These are phyloP conservation scores for Solidago caesia DNA, from an alignment of 129 eudicot species.

Conservation along the genomic window DNA sequence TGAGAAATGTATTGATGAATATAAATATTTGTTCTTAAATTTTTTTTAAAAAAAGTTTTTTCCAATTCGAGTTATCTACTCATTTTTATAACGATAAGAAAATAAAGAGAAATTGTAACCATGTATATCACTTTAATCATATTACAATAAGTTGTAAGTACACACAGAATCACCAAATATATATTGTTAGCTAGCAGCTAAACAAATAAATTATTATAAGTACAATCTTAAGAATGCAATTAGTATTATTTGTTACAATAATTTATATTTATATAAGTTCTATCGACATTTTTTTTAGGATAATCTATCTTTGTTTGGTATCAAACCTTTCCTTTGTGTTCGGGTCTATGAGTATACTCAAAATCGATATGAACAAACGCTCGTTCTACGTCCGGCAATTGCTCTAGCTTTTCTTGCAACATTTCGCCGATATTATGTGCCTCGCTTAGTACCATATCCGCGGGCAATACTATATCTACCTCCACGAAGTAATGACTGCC, in stretches of 20 bases:
- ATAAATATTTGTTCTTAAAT: no score
- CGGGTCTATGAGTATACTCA: slow-evolving; percentile 80
- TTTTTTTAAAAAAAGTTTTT: no score
- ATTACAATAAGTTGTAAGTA: not conserved
- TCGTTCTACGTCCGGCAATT: slow-evolving; percentile 71
- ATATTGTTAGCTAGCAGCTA: not conserved
- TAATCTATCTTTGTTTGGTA: not conserved
- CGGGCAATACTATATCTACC: slow-evolving; percentile 87
- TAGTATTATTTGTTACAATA: not conserved
- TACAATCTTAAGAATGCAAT: not conserved
- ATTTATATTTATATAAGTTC: not conserved
- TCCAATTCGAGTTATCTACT: no score
- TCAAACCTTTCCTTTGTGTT: slow-evolving; percentile 50
- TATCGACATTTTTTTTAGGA: not conserved
- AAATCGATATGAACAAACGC: slow-evolving; percentile 94
- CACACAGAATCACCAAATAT: not conserved
- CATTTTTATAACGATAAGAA: no score
- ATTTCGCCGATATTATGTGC: slow-evolving; percentile 92
- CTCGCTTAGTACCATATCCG: slow-evolving; percentile 64
- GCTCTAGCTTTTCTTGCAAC: slow-evolving; percentile 90
- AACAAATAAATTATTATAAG: not conserved
- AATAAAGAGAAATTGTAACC: not conserved
- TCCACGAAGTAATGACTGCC: slow-evolving; percentile 87
- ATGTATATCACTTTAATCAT: not conserved
- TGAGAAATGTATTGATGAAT: no score